Evolutionary conservation across 257 asterid genomes (phyloP), one percentile per base, ranked within the genome.

Genomic region (Nicotiana tomentosiformis): DNA sequence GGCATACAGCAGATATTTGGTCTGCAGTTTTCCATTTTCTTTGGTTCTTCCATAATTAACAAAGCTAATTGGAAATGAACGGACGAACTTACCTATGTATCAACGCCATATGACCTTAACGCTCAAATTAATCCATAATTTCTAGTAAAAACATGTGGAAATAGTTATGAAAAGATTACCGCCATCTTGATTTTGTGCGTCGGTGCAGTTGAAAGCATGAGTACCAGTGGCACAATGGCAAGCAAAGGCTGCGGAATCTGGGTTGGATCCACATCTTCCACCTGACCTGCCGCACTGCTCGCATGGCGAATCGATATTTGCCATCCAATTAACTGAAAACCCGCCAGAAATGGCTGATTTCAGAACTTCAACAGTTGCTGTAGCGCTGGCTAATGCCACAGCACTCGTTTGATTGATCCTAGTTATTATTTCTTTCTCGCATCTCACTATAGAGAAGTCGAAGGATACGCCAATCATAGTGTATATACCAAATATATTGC

Each of bases 241-340:
- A 78, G 83, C 81, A 76, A 90, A 93, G 14, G 2, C 70, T 60
- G 10, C 37, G 7, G 84, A 17, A 18, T 1, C 29, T 23, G 39
- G 77, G 66, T 88, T n/a, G 39, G 78, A 82, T 80, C 94, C 97
- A 15, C 97, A 93, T 53, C 65, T 7, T 56, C 97, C 96, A 6
- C 90, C 87, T 30, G 93, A 85, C 4, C 0, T 3, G 5, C 0
- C 8, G 84, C 96, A 93, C 1, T 37, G 6, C 0, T 2, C 18
- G 74, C 97, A 91, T 3, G 1, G 3, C 0, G 64, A 5, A 0
- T 43, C 16, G 12, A 89, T 61, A 10, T 84, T 72, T 18, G 90
- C 93, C 16, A 12, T 72, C 90, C 92, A 93, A 57, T 62, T 76
- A 37, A 92, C 81, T n/a, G 82, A 69, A 80, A 94, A 94, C 9